Evolutionary conservation across 2,329 filamentous ascomycete species (phyloP).

Genomic region (Fusarium austroafricanum): DNA sequence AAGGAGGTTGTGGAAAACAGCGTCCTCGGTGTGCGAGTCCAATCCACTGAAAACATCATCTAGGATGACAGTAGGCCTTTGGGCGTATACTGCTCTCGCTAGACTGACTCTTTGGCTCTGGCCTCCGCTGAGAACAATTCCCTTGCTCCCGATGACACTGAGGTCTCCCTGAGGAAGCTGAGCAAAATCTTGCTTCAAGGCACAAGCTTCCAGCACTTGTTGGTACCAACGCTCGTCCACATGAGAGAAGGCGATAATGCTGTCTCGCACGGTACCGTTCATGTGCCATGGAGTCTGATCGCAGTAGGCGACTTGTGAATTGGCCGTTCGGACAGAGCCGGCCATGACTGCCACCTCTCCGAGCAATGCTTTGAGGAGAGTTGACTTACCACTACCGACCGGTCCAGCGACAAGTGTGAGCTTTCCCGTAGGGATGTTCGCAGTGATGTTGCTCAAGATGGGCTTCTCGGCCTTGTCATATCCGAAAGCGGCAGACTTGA

Average conservation of each 20-base stretch:
- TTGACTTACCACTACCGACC: conserved; percentile 53
- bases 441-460: conserved; percentile 10
- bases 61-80: conserved; percentile 40
- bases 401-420: conserved; percentile 48
- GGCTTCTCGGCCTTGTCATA: conserved; percentile 20
- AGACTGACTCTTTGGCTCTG: conserved; percentile 51
- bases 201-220: conserved; percentile 42
- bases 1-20: conserved; percentile 43
- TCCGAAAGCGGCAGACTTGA: conserved; percentile 18
- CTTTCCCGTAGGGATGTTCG: conserved; percentile 1
- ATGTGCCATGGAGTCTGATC: conserved; percentile 45
- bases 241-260: conserved; percentile 47
- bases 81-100: conserved; percentile 48
- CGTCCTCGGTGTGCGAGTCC: conserved; percentile 44
- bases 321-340: conserved; percentile 11
- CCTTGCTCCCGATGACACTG: conserved; percentile 52
- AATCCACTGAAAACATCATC: conserved; percentile 52
- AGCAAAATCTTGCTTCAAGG: conserved; percentile 42
- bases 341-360: conserved; percentile 40
- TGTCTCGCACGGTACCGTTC: conserved; percentile 50
- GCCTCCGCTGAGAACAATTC: conserved; percentile 53
- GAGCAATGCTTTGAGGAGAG: conserved; percentile 48
- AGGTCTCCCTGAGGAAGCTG: conserved; percentile 49
- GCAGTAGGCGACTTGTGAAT: conserved; percentile 37
- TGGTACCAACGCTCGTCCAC: conserved; percentile 48